Evolutionary conservation across 805 yeast species (phyloP).

Genomic region (Grigorovia transvaalensis): DNA sequence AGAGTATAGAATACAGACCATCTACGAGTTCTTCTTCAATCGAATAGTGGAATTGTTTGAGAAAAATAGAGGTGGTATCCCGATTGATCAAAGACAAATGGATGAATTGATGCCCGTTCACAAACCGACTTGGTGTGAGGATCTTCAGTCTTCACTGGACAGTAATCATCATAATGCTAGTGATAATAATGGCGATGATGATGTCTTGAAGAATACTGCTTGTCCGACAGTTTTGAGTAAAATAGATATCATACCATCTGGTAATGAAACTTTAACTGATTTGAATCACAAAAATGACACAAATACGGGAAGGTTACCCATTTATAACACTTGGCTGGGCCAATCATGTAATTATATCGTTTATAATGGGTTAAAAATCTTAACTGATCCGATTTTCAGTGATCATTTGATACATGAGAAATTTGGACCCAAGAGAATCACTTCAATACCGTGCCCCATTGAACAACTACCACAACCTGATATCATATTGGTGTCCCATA

Average conservation of each 20-base stretch:
- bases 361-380: slow-evolving; percentile 56
- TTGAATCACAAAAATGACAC: neutral
- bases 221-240: neutral
- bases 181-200: neutral
- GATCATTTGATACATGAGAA: slow-evolving; percentile 50
- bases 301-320: slow-evolving; percentile 3
- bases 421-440: slow-evolving; percentile 78
- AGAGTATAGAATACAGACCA: slow-evolving; percentile 83
- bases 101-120: slow-evolving; percentile 48
- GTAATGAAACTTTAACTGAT: neutral
- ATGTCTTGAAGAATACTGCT: neutral
- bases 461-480: slow-evolving; percentile 59
- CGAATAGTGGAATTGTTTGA: slow-evolving; percentile 64
- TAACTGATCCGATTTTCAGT: slow-evolving; percentile 79
- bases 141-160: neutral
- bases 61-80: slow-evolving; percentile 50
- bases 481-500: slow-evolving; percentile 75
- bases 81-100: slow-evolving; percentile 37
- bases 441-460: slow-evolving; percentile 60
- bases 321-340: slow-evolving; percentile 74
- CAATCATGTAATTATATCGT: slow-evolving; percentile 78
- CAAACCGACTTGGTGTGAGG: slow-evolving; percentile 54
- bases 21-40: slow-evolving; percentile 72
- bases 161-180: slow-evolving; percentile 1
- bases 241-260: neutral